Percentiles rank a stretch among this genome's conserved stretches.
Evolutionary conservation across 306 rosid species (phyloP).

Genomic region (Glycine tomentella): DNA sequence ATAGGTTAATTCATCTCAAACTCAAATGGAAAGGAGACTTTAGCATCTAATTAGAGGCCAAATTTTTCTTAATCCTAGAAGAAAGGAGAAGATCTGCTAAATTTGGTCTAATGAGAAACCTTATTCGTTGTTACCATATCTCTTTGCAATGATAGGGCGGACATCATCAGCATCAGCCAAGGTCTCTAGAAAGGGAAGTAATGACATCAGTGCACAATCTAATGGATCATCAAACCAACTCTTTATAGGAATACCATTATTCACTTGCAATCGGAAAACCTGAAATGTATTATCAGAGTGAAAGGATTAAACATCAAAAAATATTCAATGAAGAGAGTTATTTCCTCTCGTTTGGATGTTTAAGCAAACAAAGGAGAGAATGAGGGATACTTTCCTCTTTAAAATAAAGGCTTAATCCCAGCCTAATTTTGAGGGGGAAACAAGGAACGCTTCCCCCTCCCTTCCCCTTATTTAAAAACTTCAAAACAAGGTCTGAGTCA

Average conservation of each 20-base stretch:
- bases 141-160: constrained; percentile 90
- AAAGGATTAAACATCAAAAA: constrained; percentile 47
- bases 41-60: constrained; percentile 66
- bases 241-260: constrained; percentile 97
- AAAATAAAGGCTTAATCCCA: constrained; percentile 29
- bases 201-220: constrained; percentile 83
- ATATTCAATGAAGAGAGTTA: constrained; percentile 34
- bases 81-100: constrained; percentile 59
- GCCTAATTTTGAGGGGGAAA: background rate
- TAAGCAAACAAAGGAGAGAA: background rate
- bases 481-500: constrained; percentile 1
- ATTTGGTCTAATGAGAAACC: constrained; percentile 68
- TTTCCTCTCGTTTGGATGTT: constrained; percentile 25
- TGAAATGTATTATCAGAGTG: constrained; percentile 60
- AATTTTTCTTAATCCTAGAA: constrained; percentile 55
- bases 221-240: constrained; percentile 99
- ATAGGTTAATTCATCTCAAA: constrained; percentile 72
- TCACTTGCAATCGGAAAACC: constrained; percentile 98
- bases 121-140: constrained; percentile 93
- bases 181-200: constrained; percentile 96
- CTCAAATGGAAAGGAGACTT: constrained; percentile 53
- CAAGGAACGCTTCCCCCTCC: background rate
- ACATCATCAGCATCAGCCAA: constrained; percentile 93
- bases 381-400: constrained; percentile 8
- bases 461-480: background rate